These are phyloP conservation scores for Cryphonectria carpinicola DNA, from an alignment of 2,329 filamentous ascomycete genomes.

Conservation along the genomic window DNA sequence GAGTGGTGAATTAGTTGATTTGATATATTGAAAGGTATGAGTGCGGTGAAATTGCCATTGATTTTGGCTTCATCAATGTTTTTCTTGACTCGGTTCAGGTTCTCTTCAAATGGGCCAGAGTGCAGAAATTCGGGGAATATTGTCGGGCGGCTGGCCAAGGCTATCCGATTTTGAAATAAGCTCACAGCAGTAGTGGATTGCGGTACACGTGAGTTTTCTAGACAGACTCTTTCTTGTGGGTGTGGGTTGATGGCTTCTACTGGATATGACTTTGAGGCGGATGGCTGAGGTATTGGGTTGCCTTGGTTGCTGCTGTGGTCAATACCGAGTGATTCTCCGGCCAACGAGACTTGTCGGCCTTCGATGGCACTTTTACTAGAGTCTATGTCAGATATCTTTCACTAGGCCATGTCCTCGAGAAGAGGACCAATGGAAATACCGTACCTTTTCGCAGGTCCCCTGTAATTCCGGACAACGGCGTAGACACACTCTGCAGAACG, in stretches of 20 bases:
- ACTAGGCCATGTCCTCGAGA: not conserved
- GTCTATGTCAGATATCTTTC: not conserved
- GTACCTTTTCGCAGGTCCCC: conserved; percentile 15
- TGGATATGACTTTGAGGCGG: not conserved
- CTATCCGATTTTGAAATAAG: not conserved
- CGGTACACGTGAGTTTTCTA: not conserved
- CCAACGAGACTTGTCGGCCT: not conserved
- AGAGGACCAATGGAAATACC: not conserved
- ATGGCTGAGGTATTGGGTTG: not conserved
- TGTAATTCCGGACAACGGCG: conserved; percentile 6
- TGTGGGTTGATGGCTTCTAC: not conserved
- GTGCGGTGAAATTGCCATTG: not conserved
- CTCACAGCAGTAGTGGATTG: not conserved
- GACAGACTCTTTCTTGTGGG: not conserved
- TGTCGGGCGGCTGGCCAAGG: not conserved
- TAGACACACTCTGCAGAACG: conserved; percentile 11
- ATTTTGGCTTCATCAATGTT: not conserved
- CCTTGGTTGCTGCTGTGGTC: too few species aligned
- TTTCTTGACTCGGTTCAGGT: not conserved
- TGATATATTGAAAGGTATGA: conserved; percentile 9
- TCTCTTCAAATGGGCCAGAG: not conserved
- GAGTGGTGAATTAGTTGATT: conserved; percentile 22
- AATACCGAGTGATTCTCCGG: not conserved
- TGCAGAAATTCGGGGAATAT: not conserved
- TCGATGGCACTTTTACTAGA: not conserved